A percentile compares a stretch with the other conserved stretches of the same genome.
Conservation (phyloP, 805 yeast genomes). For the Torulaspora indica region DNA sequence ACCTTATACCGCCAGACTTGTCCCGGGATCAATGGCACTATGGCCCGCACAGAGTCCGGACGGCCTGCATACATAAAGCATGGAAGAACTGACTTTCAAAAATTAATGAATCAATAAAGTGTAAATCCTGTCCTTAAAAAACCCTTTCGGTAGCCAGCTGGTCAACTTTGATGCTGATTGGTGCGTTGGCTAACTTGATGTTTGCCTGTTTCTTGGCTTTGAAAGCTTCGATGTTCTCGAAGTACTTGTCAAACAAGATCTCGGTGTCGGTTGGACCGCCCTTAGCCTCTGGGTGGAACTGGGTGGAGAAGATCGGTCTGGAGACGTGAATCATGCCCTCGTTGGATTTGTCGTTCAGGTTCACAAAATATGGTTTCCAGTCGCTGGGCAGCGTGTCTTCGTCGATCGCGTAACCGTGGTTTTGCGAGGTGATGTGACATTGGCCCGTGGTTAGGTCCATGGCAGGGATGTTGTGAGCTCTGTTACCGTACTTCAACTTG, state of each 20-base stretch:
- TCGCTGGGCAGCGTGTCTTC: conserved; percentile 65
- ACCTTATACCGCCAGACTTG: no score
- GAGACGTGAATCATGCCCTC: conserved; percentile 93
- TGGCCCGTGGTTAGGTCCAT: conserved; percentile 83
- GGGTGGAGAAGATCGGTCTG: conserved; percentile 92
- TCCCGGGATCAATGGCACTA: no score
- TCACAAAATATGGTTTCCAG: conserved; percentile 84
- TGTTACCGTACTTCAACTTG: conserved; percentile 94
- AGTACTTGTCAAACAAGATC: conserved; percentile 85
- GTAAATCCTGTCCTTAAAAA: conserved; percentile 8
- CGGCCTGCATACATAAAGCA: no score
- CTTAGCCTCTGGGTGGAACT: conserved; percentile 98
- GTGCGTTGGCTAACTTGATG: conserved; percentile 22
- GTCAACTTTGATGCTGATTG: conserved; percentile 22
- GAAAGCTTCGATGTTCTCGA: conserved; percentile 61
- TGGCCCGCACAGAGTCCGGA: no score
- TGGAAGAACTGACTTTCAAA: no score
- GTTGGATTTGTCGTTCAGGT: conserved; percentile 91
- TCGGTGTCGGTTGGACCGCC: conserved; percentile 97
- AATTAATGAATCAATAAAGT: background rate
- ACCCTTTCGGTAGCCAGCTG: conserved; percentile 35
- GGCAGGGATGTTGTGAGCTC: conserved; percentile 98
- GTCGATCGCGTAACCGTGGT: conserved; percentile 98
- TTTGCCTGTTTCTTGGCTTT: conserved; percentile 41
- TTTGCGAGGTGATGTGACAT: conserved; percentile 97